A percentile compares a stretch with the other conserved stretches of the same genome.
Evolutionary conservation across 345 rosid genomes (phyloP).

Genomic region (Ceriops decandra): DNA sequence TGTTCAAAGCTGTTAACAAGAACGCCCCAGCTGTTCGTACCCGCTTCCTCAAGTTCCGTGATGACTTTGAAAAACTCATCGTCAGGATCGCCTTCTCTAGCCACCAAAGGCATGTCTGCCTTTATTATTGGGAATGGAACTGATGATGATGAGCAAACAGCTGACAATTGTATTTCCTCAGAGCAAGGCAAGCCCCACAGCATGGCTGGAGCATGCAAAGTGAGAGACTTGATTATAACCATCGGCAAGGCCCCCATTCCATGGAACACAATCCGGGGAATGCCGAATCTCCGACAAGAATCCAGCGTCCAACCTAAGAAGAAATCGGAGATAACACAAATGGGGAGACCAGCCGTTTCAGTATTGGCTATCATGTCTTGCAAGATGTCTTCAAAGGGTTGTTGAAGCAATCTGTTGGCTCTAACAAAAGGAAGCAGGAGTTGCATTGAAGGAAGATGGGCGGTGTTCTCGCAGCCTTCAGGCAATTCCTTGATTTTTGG

Average conservation of each 20-base stretch:
- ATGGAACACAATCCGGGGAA: conserved; percentile 27
- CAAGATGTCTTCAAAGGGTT: conserved; percentile 27
- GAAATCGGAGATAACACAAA: conserved; percentile 30
- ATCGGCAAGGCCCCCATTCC: conserved; percentile 20
- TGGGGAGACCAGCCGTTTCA: background rate
- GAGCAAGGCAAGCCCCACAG: background rate
- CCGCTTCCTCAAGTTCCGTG: conserved; percentile 8
- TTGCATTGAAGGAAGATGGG: conserved; percentile 25
- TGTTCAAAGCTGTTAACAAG: conserved; percentile 28
- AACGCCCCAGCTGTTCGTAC: conserved; percentile 19
- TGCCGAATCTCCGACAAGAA: conserved; percentile 7
- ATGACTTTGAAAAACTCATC: background rate
- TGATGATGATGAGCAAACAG: background rate
- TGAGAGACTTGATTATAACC: background rate
- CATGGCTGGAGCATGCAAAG: background rate
- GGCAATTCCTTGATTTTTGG: conserved; percentile 9
- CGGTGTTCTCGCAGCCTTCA: conserved; percentile 22
- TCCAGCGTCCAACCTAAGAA: conserved; percentile 24
- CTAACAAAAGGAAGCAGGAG: conserved; percentile 14
- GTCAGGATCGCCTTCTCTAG: background rate
- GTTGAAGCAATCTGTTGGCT: conserved; percentile 19
- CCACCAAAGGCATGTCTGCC: conserved; percentile 7
- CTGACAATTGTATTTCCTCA: background rate
- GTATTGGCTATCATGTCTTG: background rate
- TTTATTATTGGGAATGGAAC: conserved; percentile 18